These are phyloP conservation scores for Tetrahymena elliotti DNA, from an alignment of 73 alveolate genomes.

Conservation along the genomic window DNA sequence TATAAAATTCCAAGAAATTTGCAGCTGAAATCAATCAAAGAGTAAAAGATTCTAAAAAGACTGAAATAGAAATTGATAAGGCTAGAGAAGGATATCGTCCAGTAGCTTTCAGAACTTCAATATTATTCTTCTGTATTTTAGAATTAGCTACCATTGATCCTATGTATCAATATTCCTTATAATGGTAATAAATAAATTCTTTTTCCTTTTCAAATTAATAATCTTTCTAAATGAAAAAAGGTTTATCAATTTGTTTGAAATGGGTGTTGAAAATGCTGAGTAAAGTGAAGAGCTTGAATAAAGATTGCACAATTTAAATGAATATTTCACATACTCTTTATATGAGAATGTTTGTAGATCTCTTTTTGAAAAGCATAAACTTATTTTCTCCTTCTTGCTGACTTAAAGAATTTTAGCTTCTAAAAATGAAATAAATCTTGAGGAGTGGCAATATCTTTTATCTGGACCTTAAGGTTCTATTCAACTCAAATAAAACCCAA, in stretches of 20 bases:
- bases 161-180: conserved; percentile 98
- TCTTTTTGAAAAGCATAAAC: conserved; percentile 97
- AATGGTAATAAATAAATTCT: conserved; percentile 66
- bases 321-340: conserved; percentile 89
- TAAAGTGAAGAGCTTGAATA: conserved; percentile 86
- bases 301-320: conserved; percentile 85
- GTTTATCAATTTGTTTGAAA: conserved; percentile 94
- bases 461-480: conserved; percentile 97
- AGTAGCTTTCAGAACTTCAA: conserved; percentile 97
- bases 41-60: conserved; percentile 93
- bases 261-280: conserved; percentile 96
- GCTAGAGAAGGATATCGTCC: conserved; percentile 94
- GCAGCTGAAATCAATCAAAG: conserved; percentile 92
- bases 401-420: conserved; percentile 84
- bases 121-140: conserved; percentile 84
- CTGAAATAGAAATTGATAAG: conserved; percentile 88
- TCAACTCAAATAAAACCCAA: conserved; percentile 86
- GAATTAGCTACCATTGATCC: conserved; percentile 90
- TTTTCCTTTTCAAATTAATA: not conserved
- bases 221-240: not conserved
- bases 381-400: conserved; percentile 94
- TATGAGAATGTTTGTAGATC: conserved; percentile 98
- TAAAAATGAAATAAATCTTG: conserved; percentile 44
- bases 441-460: conserved; percentile 79
- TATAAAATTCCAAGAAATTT: conserved; percentile 92